Base-by-base conservation (phyloP, 2,329 filamentous ascomycete genomes). In the Chaetomium sp. region DNA sequence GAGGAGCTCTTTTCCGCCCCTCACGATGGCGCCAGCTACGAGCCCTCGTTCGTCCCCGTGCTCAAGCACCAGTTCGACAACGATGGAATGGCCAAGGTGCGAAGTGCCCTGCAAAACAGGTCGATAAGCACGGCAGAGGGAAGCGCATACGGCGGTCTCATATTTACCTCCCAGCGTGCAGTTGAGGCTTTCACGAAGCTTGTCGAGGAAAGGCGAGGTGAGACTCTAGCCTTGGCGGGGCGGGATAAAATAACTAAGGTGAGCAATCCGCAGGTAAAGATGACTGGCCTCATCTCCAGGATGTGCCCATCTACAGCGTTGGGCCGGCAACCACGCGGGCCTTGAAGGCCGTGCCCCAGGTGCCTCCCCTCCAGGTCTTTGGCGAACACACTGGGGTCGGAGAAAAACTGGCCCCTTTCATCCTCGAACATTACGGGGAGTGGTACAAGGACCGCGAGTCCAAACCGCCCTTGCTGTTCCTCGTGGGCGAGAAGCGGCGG, bases 321-420 rank as follows among this genome's bases (percentile, higher is more conserved):
- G 91, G 91, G 0, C 91, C 91, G 1, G 91, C 91, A 6, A 95
- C 91, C 1, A 89, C 90, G 2, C 87, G 90, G 57, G 90, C 92
- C 4, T 82, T 99, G 42, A 78, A 74, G 75, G 85, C 84, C 5
- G 78, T 88, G 9, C 72, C 76, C 6, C 79, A 83, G 74, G 69
- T 77, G 63, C 78, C 87, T 58, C 73, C 80, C 49, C 74, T 90
- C 72, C 79, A 86, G 55, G 85, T 97, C 35, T 84, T 91, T 65
- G 95, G 94, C 55, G 86, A 89, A 68, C 88, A 96, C 65, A 90
- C 91, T 0, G 95, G 95, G 13, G 96, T 90, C 70, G 95, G 94
- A 33, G 91, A 94, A 69, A 86, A 85, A 2, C 83, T 99, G 31
- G 90, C 93, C 0, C 78, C 83, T 6, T 90, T 89, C 73, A 97